Conservation (phyloP, 75 land plant species). For the Chamaecyparis obtusa region DNA sequence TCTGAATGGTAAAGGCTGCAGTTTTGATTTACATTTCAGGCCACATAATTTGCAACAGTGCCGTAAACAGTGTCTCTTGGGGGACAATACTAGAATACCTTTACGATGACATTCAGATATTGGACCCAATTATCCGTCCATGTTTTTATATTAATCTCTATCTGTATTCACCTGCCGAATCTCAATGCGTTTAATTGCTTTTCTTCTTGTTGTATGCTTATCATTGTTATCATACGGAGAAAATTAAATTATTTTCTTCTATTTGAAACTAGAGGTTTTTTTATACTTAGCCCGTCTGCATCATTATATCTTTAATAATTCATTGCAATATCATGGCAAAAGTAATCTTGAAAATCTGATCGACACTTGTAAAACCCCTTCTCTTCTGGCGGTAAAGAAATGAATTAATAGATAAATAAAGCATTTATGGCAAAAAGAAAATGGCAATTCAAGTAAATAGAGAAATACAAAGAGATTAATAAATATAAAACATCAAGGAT, state of each 20-base stretch:
- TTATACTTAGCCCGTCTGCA: neutral
- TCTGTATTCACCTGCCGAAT: neutral
- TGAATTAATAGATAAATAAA: too few relatives aligned
- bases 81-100: neutral
- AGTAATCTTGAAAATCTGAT: neutral
- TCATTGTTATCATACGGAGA: neutral
- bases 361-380: neutral
- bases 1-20: neutral
- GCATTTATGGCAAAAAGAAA: neutral
- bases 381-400: neutral
- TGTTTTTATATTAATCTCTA: neutral
- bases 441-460: too few relatives aligned
- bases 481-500: neutral
- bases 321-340: neutral
- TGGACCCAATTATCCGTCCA: neutral
- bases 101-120: neutral
- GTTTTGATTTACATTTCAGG: neutral
- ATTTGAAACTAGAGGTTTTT: neutral
- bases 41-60: neutral
- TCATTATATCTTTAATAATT: too few relatives aligned
- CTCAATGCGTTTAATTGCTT: neutral
- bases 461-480: neutral
- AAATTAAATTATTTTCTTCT: neutral
- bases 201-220: neutral
- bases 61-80: neutral